These are phyloP conservation scores for Rostrohypoxylon terebratum DNA, from an alignment of 495 filamentous ascomycete genomes.

Conservation along the genomic window DNA sequence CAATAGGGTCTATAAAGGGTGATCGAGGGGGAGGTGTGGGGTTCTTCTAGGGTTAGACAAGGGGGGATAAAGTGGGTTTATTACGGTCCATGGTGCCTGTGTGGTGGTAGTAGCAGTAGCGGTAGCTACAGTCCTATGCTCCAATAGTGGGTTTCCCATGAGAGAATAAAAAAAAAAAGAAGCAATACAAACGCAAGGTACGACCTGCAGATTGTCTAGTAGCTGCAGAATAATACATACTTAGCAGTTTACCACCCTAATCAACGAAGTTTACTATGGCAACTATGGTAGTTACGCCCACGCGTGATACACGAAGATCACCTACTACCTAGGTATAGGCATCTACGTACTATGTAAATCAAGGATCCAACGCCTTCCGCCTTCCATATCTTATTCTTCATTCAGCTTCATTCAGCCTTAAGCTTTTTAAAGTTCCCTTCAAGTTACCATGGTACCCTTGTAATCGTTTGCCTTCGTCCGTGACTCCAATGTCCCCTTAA, in stretches of 20 bases:
- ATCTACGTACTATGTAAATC: background rate
- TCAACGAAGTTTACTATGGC: constrained; percentile 26
- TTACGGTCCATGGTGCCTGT: background rate
- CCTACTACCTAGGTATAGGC: background rate
- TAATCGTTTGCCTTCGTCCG: constrained; percentile 15
- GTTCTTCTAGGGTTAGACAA: constrained; percentile 10
- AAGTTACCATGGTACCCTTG: constrained; percentile 32
- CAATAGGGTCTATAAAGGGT: constrained; percentile 25
- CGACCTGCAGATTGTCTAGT: constrained; percentile 32
- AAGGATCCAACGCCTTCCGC: background rate
- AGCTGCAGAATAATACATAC: constrained; percentile 36
- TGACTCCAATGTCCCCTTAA: constrained; percentile 2
- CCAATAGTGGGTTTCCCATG: background rate
- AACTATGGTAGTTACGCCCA: constrained; percentile 2
- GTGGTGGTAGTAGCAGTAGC: too few species aligned
- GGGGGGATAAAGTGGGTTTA: constrained; percentile 27
- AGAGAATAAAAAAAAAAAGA: constrained; percentile 32
- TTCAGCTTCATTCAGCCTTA: constrained; percentile 42
- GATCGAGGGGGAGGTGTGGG: constrained; percentile 29
- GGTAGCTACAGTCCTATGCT: background rate
- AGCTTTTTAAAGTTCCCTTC: constrained; percentile 18
- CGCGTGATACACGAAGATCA: constrained; percentile 14
- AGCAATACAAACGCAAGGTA: constrained; percentile 45
- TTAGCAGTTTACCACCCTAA: constrained; percentile 25
- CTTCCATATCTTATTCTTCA: constrained; percentile 5